A percentile compares a stretch with the other conserved stretches of the same genome.
phyloP scores from a whole-genome alignment of 306 rosid species.

The Rosa lucieae region DNA sequence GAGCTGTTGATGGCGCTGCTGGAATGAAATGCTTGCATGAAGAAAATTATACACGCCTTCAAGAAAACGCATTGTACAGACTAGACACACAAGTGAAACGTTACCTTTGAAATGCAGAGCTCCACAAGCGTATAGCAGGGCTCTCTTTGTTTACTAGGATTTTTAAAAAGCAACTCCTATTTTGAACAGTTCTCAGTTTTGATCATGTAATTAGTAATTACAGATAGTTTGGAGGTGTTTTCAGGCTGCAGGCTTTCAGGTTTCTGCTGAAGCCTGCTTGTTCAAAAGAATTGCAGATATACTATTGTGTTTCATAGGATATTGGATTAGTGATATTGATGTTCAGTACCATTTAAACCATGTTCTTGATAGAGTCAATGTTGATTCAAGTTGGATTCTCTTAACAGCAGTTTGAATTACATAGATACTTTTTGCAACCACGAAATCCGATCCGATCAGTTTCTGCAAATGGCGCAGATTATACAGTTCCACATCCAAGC shows the following conservation, averaged over 20 bases:
- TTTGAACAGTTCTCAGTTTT: conserved; percentile 6
- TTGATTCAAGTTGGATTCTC: background rate
- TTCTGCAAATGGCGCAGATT: background rate
- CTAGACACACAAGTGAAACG: background rate
- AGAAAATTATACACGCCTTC: background rate
- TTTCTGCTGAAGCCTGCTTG: background rate
- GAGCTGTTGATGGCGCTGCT: conserved; percentile 6
- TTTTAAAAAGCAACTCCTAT: background rate
- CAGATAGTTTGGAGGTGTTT: background rate
- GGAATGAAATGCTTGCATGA: conserved; percentile 6
- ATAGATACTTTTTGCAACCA: background rate
- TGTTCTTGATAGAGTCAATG: background rate
- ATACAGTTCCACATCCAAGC: background rate
- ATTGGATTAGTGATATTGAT: background rate
- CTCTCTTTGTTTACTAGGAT: too few relatives aligned
- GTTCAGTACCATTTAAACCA: background rate
- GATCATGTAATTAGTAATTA: background rate
- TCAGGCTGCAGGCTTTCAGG: background rate
- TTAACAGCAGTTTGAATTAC: background rate
- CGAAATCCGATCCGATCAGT: background rate
- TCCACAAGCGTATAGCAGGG: background rate
- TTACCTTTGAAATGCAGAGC: background rate
- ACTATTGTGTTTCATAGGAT: background rate
- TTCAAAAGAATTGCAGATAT: background rate
- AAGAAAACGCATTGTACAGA: conserved; percentile 5